These are phyloP conservation scores for Penicillium sp. DNA, from an alignment of 2,329 filamentous ascomycete genomes.

Conservation along the genomic window DNA sequence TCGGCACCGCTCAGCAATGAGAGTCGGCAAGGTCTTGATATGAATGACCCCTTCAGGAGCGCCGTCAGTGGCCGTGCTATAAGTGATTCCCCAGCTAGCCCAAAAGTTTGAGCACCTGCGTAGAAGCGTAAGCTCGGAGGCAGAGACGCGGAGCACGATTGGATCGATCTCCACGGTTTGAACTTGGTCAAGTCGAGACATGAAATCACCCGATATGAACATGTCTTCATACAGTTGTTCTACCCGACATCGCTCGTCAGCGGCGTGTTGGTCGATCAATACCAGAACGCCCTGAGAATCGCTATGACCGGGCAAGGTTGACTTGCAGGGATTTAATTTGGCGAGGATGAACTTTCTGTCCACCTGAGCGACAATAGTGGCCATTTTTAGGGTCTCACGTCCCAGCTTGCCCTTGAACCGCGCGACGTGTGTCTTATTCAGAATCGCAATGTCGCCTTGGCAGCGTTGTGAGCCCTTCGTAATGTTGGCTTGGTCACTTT, in stretches of 20 bases:
- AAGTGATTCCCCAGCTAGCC: slow-evolving; percentile 66
- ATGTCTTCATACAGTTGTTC: slow-evolving; percentile 63
- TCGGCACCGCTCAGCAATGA: slow-evolving; percentile 70
- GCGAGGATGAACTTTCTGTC: slow-evolving; percentile 84
- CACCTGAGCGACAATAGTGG: slow-evolving; percentile 71
- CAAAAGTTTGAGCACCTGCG: slow-evolving; percentile 53
- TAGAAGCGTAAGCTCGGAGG: slow-evolving; percentile 57
- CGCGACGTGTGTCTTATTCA: slow-evolving; percentile 21
- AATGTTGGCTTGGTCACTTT: slow-evolving; percentile 13
- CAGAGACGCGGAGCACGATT: slow-evolving; percentile 59
- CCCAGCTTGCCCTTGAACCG: slow-evolving; percentile 47
- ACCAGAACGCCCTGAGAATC: slow-evolving; percentile 48
- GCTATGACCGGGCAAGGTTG: background rate
- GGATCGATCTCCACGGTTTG: slow-evolving; percentile 34
- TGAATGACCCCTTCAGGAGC: slow-evolving; percentile 30
- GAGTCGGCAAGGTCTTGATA: slow-evolving; percentile 59
- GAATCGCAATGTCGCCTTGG: slow-evolving; percentile 17
- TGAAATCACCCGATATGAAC: slow-evolving; percentile 22
- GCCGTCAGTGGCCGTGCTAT: slow-evolving; percentile 40
- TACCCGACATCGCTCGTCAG: slow-evolving; percentile 78
- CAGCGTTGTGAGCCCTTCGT: slow-evolving; percentile 14
- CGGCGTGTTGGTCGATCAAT: slow-evolving; percentile 88
- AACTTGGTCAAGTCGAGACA: slow-evolving; percentile 5
- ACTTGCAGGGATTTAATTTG: slow-evolving; percentile 43
- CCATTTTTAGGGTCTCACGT: slow-evolving; percentile 53